Evolutionary conservation across 2,329 filamentous ascomycete genomes (phyloP), one percentile per base, ranked within the genome.

Genomic region (Scedosporium dehoogii): DNA sequence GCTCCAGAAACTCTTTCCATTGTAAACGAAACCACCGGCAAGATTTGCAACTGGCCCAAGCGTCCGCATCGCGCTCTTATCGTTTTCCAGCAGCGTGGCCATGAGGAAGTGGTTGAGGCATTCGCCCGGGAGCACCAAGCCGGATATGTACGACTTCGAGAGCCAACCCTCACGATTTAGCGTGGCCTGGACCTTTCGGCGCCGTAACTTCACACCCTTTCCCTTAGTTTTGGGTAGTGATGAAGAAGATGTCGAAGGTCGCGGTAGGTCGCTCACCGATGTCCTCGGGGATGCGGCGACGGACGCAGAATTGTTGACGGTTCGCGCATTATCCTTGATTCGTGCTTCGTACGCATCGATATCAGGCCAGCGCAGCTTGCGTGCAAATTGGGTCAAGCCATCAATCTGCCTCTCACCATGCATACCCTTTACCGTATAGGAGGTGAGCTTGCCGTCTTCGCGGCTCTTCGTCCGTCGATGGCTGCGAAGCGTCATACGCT

Each of bases 1-100:
- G 71, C 85, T 88, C 86, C 86, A 89, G 70, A 88, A 89, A 65
- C 85, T 88, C 74, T 84, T 86, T 2, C 79, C 79, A 4, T 72
- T 73, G 68, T 87, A 88, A 3, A 87, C 77, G 65, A 89, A 88
- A 0, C 86, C 86, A 16, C 84, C 83, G 53, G 83, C 85, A 0
- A 89, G 72, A 65, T 85, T 86, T 3, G 85, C 84, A 68, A 84
- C 79, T 1, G 83, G 78, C 0, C 86, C 86, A 7, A 89, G 73
- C 58, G 71, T 80, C n/a, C 73, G 71, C 66, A 88, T 77, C 1
- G 85, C 86, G 23, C 79, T 75, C n/a, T 77, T 75, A 65, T 89
- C 85, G 63, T 84, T 86, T 68, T 89, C 86, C 5, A 89, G 71
- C 59, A 89, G 72, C 3, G 85, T 84, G 1, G 85, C 82, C 78